A percentile compares a stretch with the other conserved stretches of the same genome.
These are phyloP conservation scores for Psilocybe mexicana DNA, from an alignment of 1,284 basidiomycete species.

Conservation along the genomic window DNA sequence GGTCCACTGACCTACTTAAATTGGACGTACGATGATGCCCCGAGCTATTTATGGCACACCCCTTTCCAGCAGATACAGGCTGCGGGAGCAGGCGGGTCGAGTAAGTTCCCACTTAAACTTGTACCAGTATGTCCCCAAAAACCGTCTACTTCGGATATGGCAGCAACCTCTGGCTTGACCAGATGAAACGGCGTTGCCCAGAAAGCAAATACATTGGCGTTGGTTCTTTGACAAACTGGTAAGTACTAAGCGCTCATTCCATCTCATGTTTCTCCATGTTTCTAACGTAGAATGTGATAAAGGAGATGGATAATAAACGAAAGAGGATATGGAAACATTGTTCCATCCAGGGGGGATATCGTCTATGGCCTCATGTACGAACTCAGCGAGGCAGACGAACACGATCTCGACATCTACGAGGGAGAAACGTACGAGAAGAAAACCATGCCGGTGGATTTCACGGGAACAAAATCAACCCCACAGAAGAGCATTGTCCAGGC, in stretches of 20 bases:
- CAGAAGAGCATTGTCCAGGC: constrained; percentile 23
- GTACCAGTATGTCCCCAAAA: constrained; percentile 18
- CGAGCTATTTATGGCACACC: constrained; percentile 5
- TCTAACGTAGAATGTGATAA: neutral
- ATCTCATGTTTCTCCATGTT: neutral
- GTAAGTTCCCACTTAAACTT: constrained; percentile 12
- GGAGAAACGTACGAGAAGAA: constrained; percentile 24
- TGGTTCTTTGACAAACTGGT: constrained; percentile 41
- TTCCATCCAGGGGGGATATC: constrained; percentile 37
- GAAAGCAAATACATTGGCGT: constrained; percentile 40
- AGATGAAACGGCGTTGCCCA: constrained; percentile 47
- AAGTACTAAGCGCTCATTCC: constrained; percentile 22
- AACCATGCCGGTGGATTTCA: constrained; percentile 19
- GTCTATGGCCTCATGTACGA: constrained; percentile 47
- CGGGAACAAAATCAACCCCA: constrained; percentile 9
- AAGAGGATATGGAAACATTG: constrained; percentile 43
- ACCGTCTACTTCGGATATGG: constrained; percentile 49
- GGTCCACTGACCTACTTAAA: neutral
- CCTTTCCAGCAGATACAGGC: neutral
- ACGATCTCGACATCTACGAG: constrained; percentile 26
- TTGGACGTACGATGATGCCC: neutral
- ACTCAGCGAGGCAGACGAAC: constrained; percentile 33
- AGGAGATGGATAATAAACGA: constrained; percentile 49
- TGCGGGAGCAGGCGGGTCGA: neutral
- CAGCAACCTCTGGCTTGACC: constrained; percentile 48